phyloP scores from a whole-genome alignment of 2,329 filamentous ascomycete genomes.

The Ophiostoma quercus region DNA sequence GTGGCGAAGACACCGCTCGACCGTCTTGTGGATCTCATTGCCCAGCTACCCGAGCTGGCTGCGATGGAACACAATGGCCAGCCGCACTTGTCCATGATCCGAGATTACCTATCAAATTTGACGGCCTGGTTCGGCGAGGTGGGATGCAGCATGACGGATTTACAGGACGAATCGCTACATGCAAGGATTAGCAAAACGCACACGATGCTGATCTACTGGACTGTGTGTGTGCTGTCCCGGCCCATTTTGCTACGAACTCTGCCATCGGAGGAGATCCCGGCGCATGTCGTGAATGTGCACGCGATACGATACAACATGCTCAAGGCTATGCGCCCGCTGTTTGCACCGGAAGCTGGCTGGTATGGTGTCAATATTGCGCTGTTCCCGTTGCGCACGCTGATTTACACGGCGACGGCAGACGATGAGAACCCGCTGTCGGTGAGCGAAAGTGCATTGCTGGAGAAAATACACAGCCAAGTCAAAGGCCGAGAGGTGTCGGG shows the following conservation, averaged over 20 bases:
- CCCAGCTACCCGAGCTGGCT: not conserved
- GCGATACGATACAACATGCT: not conserved
- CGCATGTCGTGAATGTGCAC: not conserved
- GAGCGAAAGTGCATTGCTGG: not conserved
- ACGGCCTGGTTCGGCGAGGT: not conserved
- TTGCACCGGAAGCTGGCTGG: slow-evolving; percentile 10
- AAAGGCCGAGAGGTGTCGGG: slow-evolving; percentile 13
- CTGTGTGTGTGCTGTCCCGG: not conserved
- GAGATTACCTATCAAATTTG: not conserved
- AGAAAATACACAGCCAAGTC: not conserved
- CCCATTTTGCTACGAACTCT: not conserved
- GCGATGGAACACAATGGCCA: not conserved
- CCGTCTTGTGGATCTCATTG: not conserved
- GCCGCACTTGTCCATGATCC: not conserved
- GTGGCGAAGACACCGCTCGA: not conserved
- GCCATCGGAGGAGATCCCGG: not conserved
- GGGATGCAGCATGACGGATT: not conserved
- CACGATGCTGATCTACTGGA: not conserved
- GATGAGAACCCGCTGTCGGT: not conserved
- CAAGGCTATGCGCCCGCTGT: not conserved
- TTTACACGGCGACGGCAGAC: slow-evolving; percentile 11
- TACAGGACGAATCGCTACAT: not conserved
- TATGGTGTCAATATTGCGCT: slow-evolving; percentile 18
- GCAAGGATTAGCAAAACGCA: not conserved
- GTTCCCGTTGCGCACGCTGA: slow-evolving; percentile 16